These are phyloP conservation scores for Fibroporia radiculosa DNA, from an alignment of 768 basidiomycete species.

Conservation along the genomic window DNA sequence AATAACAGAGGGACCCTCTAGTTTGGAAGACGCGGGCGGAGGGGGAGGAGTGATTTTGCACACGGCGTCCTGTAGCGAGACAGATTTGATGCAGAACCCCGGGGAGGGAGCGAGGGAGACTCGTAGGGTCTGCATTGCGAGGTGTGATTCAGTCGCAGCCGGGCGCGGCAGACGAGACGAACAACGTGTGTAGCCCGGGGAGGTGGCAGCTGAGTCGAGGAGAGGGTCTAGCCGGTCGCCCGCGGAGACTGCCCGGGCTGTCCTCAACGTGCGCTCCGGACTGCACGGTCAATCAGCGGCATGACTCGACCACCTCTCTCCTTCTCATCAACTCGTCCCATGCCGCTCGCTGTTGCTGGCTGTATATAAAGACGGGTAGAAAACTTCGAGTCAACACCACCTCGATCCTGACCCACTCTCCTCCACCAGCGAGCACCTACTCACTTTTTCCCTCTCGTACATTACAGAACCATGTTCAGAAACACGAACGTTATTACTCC, in stretches of 20 bases:
- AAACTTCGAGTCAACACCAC: conserved; percentile 12
- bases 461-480: conserved; percentile 6
- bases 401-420: conserved; percentile 11
- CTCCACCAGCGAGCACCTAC: conserved; percentile 31
- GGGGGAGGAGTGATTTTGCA: conserved; percentile 16
- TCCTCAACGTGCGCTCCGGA: too few relatives aligned
- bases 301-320: not conserved
- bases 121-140: conserved; percentile 12
- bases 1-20: conserved; percentile 14
- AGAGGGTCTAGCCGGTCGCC: not conserved
- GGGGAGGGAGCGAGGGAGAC: conserved; percentile 47
- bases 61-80: conserved; percentile 33
- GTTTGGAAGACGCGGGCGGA: not conserved
- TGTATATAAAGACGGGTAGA: too few relatives aligned
- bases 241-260: not conserved
- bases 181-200: conserved; percentile 1
- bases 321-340: not conserved
- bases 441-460: conserved; percentile 14
- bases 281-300: too few relatives aligned
- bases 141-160: not conserved
- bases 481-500: conserved; percentile 38
- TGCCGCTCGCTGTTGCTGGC: too few relatives aligned
- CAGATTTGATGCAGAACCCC: conserved; percentile 67
- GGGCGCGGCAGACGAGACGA: conserved; percentile 5
- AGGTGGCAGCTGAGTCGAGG: not conserved